These are phyloP conservation scores for Malus hybrid DNA, from an alignment of 331 rosid species.

Conservation along the genomic window DNA sequence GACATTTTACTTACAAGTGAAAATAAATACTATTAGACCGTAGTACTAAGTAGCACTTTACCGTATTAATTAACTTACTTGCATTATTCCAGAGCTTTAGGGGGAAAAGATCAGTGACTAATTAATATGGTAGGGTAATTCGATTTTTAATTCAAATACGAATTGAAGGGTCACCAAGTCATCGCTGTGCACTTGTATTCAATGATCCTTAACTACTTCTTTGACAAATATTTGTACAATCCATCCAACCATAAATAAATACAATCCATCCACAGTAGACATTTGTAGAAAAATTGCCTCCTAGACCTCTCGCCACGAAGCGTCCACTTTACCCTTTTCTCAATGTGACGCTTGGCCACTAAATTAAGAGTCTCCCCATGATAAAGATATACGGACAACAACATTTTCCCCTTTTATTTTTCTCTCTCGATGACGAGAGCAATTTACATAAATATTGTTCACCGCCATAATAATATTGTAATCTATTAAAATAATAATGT, in stretches of 20 bases:
- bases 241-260: background rate
- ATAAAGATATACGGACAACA: conserved; percentile 7
- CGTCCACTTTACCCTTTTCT: background rate
- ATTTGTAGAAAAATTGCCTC: conserved; percentile 5
- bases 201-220: conserved; percentile 13
- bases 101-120: conserved; percentile 3
- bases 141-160: conserved; percentile 10
- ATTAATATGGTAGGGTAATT: conserved; percentile 21
- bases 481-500: no score
- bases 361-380: conserved; percentile 3
- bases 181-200: background rate
- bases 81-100: background rate
- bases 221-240: conserved; percentile 10
- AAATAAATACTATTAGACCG: no score
- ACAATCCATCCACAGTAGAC: conserved; percentile 17
- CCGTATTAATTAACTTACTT: no score
- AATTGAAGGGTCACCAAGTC: background rate
- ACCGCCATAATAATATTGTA: no score
- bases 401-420: background rate
- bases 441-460: no score
- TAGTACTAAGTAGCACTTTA: no score
- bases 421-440: background rate
- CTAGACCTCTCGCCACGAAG: background rate
- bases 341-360: conserved; percentile 6
- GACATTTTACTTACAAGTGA: no score